Conservation (phyloP, 257 asterid genomes). For the Plantago ovata region DNA sequence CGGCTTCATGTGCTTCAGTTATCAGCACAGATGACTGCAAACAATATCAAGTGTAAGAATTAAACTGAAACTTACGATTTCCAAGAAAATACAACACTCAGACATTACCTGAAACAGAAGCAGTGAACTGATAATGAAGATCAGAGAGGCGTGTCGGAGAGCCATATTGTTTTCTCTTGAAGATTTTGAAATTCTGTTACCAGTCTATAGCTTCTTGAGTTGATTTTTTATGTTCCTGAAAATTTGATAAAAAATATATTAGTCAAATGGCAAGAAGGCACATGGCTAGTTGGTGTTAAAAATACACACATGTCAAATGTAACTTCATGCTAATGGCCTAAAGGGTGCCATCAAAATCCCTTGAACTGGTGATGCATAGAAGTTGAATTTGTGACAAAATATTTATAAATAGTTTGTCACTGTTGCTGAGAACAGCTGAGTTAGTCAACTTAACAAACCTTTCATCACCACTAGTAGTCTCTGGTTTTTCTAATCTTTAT, state of each 20-base stretch:
- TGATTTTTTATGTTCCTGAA: neutral
- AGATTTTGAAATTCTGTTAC: slow-evolving; percentile 7
- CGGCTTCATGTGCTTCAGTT: slow-evolving; percentile 23
- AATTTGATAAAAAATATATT: neutral
- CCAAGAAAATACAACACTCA: neutral
- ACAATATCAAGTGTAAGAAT: slow-evolving; percentile 6
- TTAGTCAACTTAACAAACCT: neutral
- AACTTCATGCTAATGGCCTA: slow-evolving; percentile 7
- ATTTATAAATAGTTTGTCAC: neutral
- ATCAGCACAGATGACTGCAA: slow-evolving; percentile 30
- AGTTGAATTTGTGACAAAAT: neutral
- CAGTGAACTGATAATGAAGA: slow-evolving; percentile 26
- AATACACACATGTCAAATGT: slow-evolving; percentile 2
- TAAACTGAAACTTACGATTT: neutral
- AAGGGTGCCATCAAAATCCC: neutral
- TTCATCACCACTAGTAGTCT: neutral
- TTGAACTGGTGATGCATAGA: neutral
- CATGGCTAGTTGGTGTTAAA: slow-evolving; percentile 7
- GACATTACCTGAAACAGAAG: slow-evolving; percentile 32
- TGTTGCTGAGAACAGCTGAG: slow-evolving; percentile 15
- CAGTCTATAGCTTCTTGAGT: slow-evolving; percentile 5
- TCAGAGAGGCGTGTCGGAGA: slow-evolving; percentile 17
- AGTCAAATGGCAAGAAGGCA: slow-evolving; percentile 17
- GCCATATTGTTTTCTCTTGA: slow-evolving; percentile 27
- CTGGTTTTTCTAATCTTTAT: neutral